Base-by-base conservation (phyloP, 2,329 filamentous ascomycete genomes). In the Nemania abortiva region DNA sequence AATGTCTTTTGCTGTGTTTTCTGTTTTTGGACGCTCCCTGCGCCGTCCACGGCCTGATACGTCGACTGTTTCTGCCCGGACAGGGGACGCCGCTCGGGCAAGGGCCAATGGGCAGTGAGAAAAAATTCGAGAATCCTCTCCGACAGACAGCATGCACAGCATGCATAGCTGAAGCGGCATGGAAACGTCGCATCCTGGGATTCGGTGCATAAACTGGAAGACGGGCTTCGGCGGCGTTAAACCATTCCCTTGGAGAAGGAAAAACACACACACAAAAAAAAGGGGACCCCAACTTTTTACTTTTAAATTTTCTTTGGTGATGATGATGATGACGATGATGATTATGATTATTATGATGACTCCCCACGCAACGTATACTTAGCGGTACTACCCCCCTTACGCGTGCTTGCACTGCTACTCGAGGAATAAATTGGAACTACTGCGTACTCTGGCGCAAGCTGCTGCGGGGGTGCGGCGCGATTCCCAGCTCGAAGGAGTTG, bases 151-250 rank as follows among this genome's bases (percentile, higher is more conserved):
- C n/a, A 31, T 20, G 42, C 31, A 67, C 3, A 3, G 11, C 37
- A 42, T 42, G 31, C 31, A 34, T 53, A 27, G 54, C 63, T 55
- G 59, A 34, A 47, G 58, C 34, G 59, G 54, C 59, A 52, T 52
- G n/a, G 64, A 64, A 61, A 64, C 55, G 68, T 70, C 56, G 60
- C 60, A 70, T 64, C 60, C 59, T 49, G 62, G 68, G 68, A 70
- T 70, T 68, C 59, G 53, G 13, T 70, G 67, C 64, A 64, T 68
- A 50, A 53, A 42, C 45, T 57, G 45, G 54, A 63, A n/a, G 37
- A 49, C 34, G 18, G 34, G n/a, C 45, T 63, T 34, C n/a, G 45
- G 29, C 11, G 45, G 29, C n/a, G 52, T 22, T 42, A 50, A 15
- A 29, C 50, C 50, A 53, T 22, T 24, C 50, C 50, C 15, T 53